phyloP scores from a whole-genome alignment of 371 early-diverging fungal genomes.

The Apophysomyces variabilis region DNA sequence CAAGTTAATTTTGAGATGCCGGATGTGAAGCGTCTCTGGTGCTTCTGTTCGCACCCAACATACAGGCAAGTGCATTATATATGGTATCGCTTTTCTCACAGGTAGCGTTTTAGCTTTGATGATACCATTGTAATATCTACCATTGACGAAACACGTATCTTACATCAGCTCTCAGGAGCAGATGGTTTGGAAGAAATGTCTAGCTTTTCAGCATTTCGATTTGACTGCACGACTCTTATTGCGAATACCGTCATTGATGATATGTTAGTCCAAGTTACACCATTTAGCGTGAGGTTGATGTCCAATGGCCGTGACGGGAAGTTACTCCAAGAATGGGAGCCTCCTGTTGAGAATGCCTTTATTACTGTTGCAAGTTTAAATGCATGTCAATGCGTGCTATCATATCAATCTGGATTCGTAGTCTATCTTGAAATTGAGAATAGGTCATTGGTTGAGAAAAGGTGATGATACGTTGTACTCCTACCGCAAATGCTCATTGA shows the following conservation, averaged over 20 bases:
- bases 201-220: conserved; percentile 21
- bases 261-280: conserved; percentile 61
- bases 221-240: conserved; percentile 37
- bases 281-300: conserved; percentile 56
- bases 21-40: conserved; percentile 74
- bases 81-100: neutral
- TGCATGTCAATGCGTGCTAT: conserved; percentile 58
- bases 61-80: conserved; percentile 5
- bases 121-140: conserved; percentile 61
- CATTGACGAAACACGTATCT: conserved; percentile 30
- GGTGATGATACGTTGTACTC: conserved; percentile 33
- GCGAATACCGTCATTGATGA: conserved; percentile 17
- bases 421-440: conserved; percentile 61
- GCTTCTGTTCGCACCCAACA: conserved; percentile 41
- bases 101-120: conserved; percentile 27
- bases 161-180: conserved; percentile 13
- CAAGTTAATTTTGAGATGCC: conserved; percentile 60
- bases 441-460: conserved; percentile 41
- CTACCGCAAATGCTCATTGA: neutral
- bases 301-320: conserved; percentile 17
- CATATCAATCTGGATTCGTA: conserved; percentile 57
- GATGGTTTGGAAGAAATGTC: conserved; percentile 37
- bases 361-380: conserved; percentile 65
- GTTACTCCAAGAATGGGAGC: conserved; percentile 57
- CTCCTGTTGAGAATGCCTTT: conserved; percentile 34